Percentiles rank a stretch among this genome's conserved stretches.
Conservation (phyloP, 805 yeast genomes). For the Starmerella ratchasimensis region DNA sequence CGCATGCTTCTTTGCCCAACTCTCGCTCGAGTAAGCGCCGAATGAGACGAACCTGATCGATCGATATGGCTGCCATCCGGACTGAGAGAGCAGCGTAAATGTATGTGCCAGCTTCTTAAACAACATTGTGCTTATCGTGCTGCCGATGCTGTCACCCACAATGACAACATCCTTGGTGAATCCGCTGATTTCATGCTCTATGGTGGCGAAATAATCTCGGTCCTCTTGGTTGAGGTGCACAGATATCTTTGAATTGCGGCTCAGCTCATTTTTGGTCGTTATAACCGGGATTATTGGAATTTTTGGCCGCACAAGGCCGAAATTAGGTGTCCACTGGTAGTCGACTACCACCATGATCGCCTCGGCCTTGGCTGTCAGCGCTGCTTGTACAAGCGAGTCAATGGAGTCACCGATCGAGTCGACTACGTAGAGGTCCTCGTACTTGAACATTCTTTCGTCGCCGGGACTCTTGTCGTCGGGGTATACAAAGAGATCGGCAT, state of each 20-base stretch:
- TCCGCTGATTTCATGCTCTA: conserved; percentile 8
- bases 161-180: conserved; percentile 6
- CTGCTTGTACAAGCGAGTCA: background rate
- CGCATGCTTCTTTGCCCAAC: conserved; percentile 3
- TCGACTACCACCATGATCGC: conserved; percentile 8
- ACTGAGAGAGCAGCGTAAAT: background rate
- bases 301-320: conserved; percentile 3
- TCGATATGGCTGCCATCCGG: conserved; percentile 14
- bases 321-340: conserved; percentile 10
- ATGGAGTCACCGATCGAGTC: background rate
- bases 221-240: background rate
- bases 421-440: background rate
- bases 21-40: conserved; percentile 1
- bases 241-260: background rate
- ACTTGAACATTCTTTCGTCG: background rate
- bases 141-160: conserved; percentile 7
- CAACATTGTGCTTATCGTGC: conserved; percentile 3
- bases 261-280: no score
- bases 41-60: conserved; percentile 12
- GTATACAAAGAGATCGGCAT: background rate
- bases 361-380: background rate
- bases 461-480: background rate
- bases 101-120: conserved; percentile 5
- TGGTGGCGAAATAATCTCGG: background rate
- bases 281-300: conserved; percentile 9